phyloP scores from a whole-genome alignment of 2,329 filamentous ascomycete species.

The Myrmaecium sp. region DNA sequence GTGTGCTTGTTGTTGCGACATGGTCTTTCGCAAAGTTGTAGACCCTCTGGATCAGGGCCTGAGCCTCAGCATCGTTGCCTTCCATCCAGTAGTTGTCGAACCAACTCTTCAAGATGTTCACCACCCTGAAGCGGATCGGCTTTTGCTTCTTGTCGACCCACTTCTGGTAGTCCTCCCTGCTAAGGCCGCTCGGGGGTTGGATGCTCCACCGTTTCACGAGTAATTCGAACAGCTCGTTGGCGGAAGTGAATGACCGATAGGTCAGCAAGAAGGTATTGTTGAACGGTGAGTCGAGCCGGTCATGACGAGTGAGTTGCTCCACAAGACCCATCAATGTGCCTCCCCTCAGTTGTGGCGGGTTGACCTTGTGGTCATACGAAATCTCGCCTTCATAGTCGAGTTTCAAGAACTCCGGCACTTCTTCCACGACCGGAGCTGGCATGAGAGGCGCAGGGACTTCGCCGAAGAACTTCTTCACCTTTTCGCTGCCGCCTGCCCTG shows the following conservation, averaged over 20 bases:
- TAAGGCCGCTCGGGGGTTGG: constrained; percentile 73
- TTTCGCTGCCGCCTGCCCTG: constrained; percentile 26
- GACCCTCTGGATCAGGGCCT: constrained; percentile 71
- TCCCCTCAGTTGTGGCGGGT: constrained; percentile 63
- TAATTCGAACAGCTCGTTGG: constrained; percentile 80
- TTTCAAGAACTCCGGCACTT: constrained; percentile 66
- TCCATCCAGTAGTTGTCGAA: constrained; percentile 99
- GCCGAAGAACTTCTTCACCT: constrained; percentile 34
- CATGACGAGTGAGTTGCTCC: constrained; percentile 87
- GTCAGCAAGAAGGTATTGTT: constrained; percentile 97
- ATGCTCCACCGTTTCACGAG: constrained; percentile 83
- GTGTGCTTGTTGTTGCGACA: constrained; percentile 84
- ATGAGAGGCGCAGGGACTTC: constrained; percentile 32
- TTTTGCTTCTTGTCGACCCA: constrained; percentile 96
- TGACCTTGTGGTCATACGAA: constrained; percentile 70
- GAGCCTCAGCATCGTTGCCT: constrained; percentile 66
- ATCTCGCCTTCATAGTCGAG: constrained; percentile 82
- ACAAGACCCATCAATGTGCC: constrained; percentile 79
- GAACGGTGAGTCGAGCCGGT: constrained; percentile 86
- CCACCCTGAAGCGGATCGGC: constrained; percentile 83
- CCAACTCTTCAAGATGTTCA: constrained; percentile 97
- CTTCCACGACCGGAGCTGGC: constrained; percentile 41
- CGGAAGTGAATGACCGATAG: constrained; percentile 86
- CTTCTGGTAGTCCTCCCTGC: constrained; percentile 56
- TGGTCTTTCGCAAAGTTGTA: constrained; percentile 83